Conservation (phyloP, 2,329 filamentous ascomycete genomes). For the Penicillium brevicompactum region DNA sequence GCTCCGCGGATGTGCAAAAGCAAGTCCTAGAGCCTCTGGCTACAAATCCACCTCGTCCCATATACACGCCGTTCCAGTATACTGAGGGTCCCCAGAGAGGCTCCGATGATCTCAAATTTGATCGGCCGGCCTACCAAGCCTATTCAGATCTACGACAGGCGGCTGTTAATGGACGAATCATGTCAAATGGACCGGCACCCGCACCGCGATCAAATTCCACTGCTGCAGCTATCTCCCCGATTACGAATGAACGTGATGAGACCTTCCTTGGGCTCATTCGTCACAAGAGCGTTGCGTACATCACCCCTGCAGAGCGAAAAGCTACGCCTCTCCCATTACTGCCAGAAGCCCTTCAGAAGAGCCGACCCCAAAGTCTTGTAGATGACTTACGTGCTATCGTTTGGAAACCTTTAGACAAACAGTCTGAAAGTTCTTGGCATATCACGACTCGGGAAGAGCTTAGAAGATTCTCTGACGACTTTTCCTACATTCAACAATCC, state of each 20-base stretch:
- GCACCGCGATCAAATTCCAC: slow-evolving; percentile 18
- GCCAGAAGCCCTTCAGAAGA: slow-evolving; percentile 36
- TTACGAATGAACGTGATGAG: slow-evolving; percentile 41
- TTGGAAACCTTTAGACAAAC: slow-evolving; percentile 35
- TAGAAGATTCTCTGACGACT: slow-evolving; percentile 43
- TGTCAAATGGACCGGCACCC: slow-evolving; percentile 37
- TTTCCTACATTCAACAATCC: slow-evolving; percentile 46
- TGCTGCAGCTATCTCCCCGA: slow-evolving; percentile 20
- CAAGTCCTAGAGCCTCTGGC: slow-evolving; percentile 31
- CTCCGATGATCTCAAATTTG: slow-evolving; percentile 41
- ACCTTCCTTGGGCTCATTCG: slow-evolving; percentile 52
- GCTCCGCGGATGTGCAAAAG: slow-evolving; percentile 24
- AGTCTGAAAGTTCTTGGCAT: slow-evolving; percentile 37
- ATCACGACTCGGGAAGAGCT: slow-evolving; percentile 36
- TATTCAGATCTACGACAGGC: slow-evolving; percentile 51
- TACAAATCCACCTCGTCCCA: slow-evolving; percentile 42
- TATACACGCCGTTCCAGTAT: slow-evolving; percentile 51
- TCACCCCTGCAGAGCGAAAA: slow-evolving; percentile 28
- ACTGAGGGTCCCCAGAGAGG: slow-evolving; percentile 45
- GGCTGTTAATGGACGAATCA: slow-evolving; percentile 46
- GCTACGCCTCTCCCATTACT: slow-evolving; percentile 31
- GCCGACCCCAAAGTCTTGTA: slow-evolving; percentile 27
- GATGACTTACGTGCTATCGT: slow-evolving; percentile 40
- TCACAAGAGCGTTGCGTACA: slow-evolving; percentile 48
- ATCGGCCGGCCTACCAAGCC: slow-evolving; percentile 48